These are phyloP conservation scores for Wickerhamomyces canadensis DNA, from an alignment of 805 yeast species.

Conservation along the genomic window DNA sequence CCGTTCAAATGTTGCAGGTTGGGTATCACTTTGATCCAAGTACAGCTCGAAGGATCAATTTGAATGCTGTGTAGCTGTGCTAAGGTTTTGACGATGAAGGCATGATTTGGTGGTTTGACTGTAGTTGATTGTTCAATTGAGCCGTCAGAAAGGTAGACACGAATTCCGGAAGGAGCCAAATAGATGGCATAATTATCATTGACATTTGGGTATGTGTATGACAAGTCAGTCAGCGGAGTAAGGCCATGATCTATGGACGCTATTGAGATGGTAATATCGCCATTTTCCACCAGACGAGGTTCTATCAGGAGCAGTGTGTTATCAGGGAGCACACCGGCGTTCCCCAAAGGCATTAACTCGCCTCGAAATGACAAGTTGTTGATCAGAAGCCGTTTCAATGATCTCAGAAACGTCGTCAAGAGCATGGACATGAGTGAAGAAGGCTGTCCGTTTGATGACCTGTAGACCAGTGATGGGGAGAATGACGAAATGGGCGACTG, in stretches of 20 bases:
- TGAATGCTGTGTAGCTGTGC: constrained; percentile 29
- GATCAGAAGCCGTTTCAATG: constrained; percentile 39
- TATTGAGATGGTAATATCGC: constrained; percentile 35
- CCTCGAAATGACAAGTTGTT: constrained; percentile 28
- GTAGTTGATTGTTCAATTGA: constrained; percentile 31
- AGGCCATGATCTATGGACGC: constrained; percentile 29
- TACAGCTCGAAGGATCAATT: constrained; percentile 10
- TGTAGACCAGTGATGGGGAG: constrained; percentile 14
- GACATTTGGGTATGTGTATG: constrained; percentile 8
- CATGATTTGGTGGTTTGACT: constrained; percentile 37
- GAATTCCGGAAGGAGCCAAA: constrained; percentile 51
- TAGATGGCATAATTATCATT: constrained; percentile 36
- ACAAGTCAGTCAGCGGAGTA: constrained; percentile 24
- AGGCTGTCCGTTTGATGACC: constrained; percentile 12
- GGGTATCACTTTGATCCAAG: constrained; percentile 68
- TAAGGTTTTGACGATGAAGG: constrained; percentile 31
- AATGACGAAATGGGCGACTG: constrained; percentile 12
- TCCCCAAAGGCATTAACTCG: constrained; percentile 45
- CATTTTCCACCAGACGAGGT: constrained; percentile 41
- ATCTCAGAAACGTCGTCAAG: constrained; percentile 44
- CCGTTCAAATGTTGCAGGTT: constrained; percentile 64
- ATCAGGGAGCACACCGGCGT: constrained; percentile 31
- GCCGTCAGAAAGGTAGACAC: constrained; percentile 36
- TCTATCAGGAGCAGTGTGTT: constrained; percentile 36
- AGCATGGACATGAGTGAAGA: constrained; percentile 28